These are phyloP conservation scores for Cyberlindnera misumaiensis DNA, from an alignment of 805 yeast genomes.

Conservation along the genomic window DNA sequence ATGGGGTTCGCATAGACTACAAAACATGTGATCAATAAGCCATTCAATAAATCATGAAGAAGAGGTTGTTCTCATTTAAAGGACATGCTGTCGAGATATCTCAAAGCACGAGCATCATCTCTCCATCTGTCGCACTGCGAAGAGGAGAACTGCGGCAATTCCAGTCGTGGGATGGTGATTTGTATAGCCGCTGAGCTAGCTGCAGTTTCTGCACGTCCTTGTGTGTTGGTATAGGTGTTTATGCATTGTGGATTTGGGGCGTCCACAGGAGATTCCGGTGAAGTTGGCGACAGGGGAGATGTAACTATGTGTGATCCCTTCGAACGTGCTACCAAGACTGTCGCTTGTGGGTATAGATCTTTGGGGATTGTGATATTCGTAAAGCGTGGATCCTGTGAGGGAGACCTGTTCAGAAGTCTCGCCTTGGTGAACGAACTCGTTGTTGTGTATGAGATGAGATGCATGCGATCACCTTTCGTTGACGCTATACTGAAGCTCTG, in stretches of 20 bases:
- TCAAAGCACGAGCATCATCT: conserved; percentile 8
- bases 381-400: conserved; percentile 35
- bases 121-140: too few species aligned
- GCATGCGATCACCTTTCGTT: conserved; percentile 45
- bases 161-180: not conserved
- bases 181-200: too few species aligned
- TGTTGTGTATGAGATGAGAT: conserved; percentile 51
- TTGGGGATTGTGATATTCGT: conserved; percentile 27
- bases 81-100: conserved; percentile 11
- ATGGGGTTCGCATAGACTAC: too few species aligned
- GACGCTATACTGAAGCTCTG: conserved; percentile 57
- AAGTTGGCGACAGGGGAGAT: not conserved
- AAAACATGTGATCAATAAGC: too few species aligned
- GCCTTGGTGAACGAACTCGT: conserved; percentile 24
- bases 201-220: too few species aligned
- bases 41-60: too few species aligned
- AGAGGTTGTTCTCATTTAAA: too few species aligned
- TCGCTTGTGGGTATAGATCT: conserved; percentile 28
- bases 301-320: not conserved
- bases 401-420: conserved; percentile 28
- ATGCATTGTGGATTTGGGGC: too few species aligned
- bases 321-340: too few species aligned
- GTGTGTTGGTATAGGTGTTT: too few species aligned
- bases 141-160: conserved; percentile 1
- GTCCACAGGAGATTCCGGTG: not conserved